Conservation (phyloP, 2,329 filamentous ascomycete species). For the Penicillium sp. region DNA sequence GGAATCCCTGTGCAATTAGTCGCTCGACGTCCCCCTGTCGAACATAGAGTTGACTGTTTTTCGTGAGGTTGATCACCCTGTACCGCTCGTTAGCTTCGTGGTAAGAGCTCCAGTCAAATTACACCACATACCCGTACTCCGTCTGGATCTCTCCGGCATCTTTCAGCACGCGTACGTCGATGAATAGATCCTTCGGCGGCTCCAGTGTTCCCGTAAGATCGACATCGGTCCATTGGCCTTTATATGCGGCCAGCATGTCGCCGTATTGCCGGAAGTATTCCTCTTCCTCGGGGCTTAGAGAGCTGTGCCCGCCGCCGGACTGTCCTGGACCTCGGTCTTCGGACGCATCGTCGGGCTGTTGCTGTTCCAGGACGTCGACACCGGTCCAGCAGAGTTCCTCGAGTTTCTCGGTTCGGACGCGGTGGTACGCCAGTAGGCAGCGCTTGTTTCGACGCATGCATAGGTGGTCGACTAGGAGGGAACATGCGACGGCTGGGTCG, state of each 20-base stretch:
- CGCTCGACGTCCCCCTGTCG: slow-evolving; percentile 93
- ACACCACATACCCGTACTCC: slow-evolving; percentile 78
- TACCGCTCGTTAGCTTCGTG: not conserved
- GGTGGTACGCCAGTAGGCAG: slow-evolving; percentile 90
- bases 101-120: not conserved
- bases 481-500: slow-evolving; percentile 81
- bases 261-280: slow-evolving; percentile 92
- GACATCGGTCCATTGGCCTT: slow-evolving; percentile 97
- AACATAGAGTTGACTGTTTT: slow-evolving; percentile 98
- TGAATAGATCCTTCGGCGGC: slow-evolving; percentile 92
- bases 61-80: slow-evolving; percentile 79
- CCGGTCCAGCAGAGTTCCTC: slow-evolving; percentile 94
- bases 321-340: slow-evolving; percentile 24
- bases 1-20: slow-evolving; percentile 88
- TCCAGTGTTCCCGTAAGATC: slow-evolving; percentile 92
- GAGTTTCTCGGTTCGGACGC: slow-evolving; percentile 82
- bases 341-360: slow-evolving; percentile 53
- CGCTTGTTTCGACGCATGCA: slow-evolving; percentile 96
- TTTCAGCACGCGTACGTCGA: slow-evolving; percentile 92
- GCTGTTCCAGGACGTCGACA: slow-evolving; percentile 71
- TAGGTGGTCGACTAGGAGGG: slow-evolving; percentile 87
- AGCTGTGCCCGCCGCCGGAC: slow-evolving; percentile 54
- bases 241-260: slow-evolving; percentile 91
- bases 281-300: slow-evolving; percentile 90
- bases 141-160: slow-evolving; percentile 99